Base-by-base conservation (phyloP, 345 rosid genomes). In the Odontarrhena argentea region DNA sequence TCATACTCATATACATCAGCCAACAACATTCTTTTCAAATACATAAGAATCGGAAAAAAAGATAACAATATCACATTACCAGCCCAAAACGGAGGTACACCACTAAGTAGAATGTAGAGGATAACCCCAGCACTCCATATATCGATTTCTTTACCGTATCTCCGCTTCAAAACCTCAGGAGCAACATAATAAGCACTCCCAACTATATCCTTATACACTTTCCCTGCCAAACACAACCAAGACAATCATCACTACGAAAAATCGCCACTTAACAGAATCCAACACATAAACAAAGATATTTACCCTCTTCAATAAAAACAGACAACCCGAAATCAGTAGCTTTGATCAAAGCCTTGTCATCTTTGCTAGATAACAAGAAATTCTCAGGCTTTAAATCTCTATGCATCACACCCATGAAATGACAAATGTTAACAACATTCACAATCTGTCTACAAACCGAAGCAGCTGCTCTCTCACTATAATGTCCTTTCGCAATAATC, bases 81-180 rank as follows among this genome's bases (percentile, higher is more conserved):
- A 42, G 88, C 98, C 96, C 95, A 92, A 75, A 92, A 92, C 7
- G 98, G 98, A 52, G 98, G 96, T 11, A 89, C 96, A 3, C 96
- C 96, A 55, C 92, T 84, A 56, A 92, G 95, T 46, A 92, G 82
- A 68, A 92, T 92, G 66, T 89, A 92, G 25, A 87, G 49, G 24
- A 92, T 86, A 43, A 87, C 76, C 72, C 96, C 98, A 28, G 91
- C 98, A 79, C 96, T 89, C 98, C 98, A 92, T 35, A 87, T 76
- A 60, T 92, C 96, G n/a, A 77, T 64, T 76, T 87, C 96, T 78
- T 89, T 89, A 40, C 98, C 96, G 41, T 89, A 89, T 63, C 68
- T 82, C 6, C 92, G 88, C 18, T 51, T 60, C 53, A 92, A 65
- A 8, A 92, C 91, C 74, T 92, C 96, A 43, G 98, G 98, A 74